Base-by-base conservation (phyloP, 495 filamentous ascomycete genomes). In the Cercophora scortea region DNA sequence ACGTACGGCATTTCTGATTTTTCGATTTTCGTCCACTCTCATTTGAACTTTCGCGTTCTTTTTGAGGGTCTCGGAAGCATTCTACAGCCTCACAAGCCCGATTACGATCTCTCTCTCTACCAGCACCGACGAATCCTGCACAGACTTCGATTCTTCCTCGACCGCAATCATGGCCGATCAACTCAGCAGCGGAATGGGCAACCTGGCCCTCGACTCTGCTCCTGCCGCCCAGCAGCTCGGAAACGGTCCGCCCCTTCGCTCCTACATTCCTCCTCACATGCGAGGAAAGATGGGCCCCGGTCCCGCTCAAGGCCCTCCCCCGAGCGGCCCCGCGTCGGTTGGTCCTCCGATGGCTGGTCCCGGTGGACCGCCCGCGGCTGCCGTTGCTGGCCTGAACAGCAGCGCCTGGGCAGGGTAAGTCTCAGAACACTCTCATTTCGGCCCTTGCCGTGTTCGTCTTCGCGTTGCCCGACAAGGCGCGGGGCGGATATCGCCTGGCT, bases 231-330 rank as follows among this genome's bases (percentile, higher is more conserved):
- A 89, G 67, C 86, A 88, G 62, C 73, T 74, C 18, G 54, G 42
- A 8, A 47, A 54, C 52, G 70, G 74, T 58, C 78, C 77, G 55
- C 58, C 66, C 34, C 62, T 71, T 47, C 88, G 87, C 60, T 83
- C 93, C 45, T 98, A 98, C 76, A 95, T 97, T 66, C 93, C 93
- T 60, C 93, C 93, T 67, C 93, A 98, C 68, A 83, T 96, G 70
- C 87, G 93, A 65, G 74, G 73, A 58, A 81, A 80, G 65, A 73
- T 73, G 63, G 72, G 69, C 57, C 62, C 64, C 45, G 47, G 15
- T 63, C 50, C 55, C 8, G 55, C 67, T 61, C 68, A 67, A 46
- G 72, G 66, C 17, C 53, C 53, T 49, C 35, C 51, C 36, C 43
- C 56, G 17, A 16, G 6, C 18, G 46, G 46, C 18, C 45, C 59